A percentile compares a stretch with the other conserved stretches of the same genome.
Evolutionary conservation across 1,284 basidiomycete species (phyloP).

Genomic region (Rhodotorula sp.): DNA sequence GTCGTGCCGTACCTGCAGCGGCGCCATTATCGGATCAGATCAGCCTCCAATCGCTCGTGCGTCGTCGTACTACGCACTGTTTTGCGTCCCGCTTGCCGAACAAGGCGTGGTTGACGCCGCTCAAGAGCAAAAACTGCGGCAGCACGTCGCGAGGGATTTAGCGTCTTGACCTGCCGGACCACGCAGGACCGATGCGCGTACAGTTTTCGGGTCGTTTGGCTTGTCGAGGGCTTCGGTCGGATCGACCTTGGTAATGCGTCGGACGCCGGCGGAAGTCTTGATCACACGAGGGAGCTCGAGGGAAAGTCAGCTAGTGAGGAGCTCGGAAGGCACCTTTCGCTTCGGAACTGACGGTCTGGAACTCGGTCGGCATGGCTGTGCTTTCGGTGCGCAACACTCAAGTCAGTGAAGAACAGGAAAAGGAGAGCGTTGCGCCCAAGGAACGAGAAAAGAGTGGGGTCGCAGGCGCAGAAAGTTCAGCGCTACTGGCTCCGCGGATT

Average conservation of each 20-base stretch:
- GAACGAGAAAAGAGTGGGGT: not conserved
- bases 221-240: slow-evolving; percentile 31
- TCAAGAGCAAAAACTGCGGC: slow-evolving; percentile 36
- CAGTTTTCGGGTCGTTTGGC: slow-evolving; percentile 34
- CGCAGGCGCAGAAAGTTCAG: not conserved
- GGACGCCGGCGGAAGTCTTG: slow-evolving; percentile 36
- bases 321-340: too few species aligned
- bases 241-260: slow-evolving; percentile 41
- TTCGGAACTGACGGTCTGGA: slow-evolving; percentile 7
- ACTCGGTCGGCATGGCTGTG: slow-evolving; percentile 18
- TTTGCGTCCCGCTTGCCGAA: slow-evolving; percentile 43
- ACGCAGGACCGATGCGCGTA: not conserved
- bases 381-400: not conserved
- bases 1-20: slow-evolving; percentile 38
- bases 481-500: too few species aligned
- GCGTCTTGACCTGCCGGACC: not conserved
- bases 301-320: not conserved
- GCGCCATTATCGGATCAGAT: not conserved
- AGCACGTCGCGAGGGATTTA: not conserved
- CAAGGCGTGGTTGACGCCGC: slow-evolving; percentile 43
- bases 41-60: too few species aligned
- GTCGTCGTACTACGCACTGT: slow-evolving; percentile 19
- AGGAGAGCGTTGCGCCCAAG: not conserved
- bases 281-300: not conserved
- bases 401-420: not conserved